A percentile compares a stretch with the other conserved stretches of the same genome.
phyloP scores from a whole-genome alignment of 495 filamentous ascomycete genomes.

The Pyrenula massariospora region DNA sequence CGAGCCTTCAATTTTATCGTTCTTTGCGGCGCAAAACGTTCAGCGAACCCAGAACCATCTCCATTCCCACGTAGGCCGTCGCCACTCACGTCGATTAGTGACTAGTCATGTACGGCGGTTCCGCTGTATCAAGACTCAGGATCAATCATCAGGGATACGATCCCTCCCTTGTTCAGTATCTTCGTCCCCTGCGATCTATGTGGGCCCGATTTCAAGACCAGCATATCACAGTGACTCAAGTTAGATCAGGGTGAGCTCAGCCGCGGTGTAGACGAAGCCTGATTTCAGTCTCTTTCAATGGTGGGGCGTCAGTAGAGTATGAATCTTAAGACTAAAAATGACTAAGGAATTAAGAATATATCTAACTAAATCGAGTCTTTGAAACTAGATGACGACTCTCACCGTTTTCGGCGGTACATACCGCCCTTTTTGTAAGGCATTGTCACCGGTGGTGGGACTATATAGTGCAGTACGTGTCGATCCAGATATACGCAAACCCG shows the following conservation, averaged over 20 bases:
- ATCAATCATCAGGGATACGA: neutral
- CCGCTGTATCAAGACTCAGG: neutral
- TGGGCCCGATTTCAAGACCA: neutral
- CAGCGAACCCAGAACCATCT: no score
- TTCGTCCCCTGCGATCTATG: neutral
- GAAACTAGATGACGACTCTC: neutral
- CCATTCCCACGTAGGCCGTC: neutral
- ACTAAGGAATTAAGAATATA: neutral
- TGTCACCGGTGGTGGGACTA: slow-evolving; percentile 1
- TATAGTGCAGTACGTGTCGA: neutral
- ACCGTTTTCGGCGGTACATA: slow-evolving; percentile 1
- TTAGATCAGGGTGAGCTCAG: neutral
- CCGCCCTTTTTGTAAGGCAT: slow-evolving; percentile 1
- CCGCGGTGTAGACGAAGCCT: neutral
- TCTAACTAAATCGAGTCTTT: neutral
- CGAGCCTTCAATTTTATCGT: no score
- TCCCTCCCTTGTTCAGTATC: neutral
- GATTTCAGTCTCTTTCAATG: neutral
- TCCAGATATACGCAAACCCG: neutral
- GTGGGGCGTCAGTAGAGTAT: neutral
- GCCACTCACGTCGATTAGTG: neutral
- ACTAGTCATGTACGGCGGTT: neutral
- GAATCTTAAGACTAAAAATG: neutral
- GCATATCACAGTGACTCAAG: neutral
- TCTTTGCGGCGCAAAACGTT: no score